A percentile compares a stretch with the other conserved stretches of the same genome.
These are phyloP conservation scores for Calonectria hawksworthii DNA, from an alignment of 2,329 filamentous ascomycete genomes.

Conservation along the genomic window DNA sequence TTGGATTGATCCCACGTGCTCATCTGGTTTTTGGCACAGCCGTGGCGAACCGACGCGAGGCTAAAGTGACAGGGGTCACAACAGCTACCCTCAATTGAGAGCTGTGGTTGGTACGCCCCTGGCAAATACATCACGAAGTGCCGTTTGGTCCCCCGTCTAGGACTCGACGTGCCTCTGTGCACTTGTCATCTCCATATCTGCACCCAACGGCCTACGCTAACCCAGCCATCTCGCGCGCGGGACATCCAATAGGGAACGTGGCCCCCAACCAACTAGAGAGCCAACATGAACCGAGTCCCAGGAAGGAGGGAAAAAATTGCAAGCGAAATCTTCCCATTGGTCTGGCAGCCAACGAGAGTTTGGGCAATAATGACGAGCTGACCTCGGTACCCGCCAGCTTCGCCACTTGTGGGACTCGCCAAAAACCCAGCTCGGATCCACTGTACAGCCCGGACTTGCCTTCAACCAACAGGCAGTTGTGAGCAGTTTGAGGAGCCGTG, in stretches of 20 bases:
- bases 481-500: background rate
- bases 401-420: background rate
- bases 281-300: background rate
- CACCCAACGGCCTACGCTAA: no score
- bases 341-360: background rate
- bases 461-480: no score
- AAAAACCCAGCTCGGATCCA: background rate
- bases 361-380: background rate
- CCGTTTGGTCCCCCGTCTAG: background rate
- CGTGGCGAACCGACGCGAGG: background rate
- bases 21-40: background rate
- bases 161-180: background rate
- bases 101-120: background rate
- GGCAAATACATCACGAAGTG: no score
- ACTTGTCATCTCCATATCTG: background rate
- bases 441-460: background rate
- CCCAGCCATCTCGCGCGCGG: no score
- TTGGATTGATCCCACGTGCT: background rate
- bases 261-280: background rate
- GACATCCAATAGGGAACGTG: no score
- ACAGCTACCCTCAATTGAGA: background rate
- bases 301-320: background rate
- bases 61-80: background rate
- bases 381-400: background rate
- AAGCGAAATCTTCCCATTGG: background rate